Base-by-base conservation (phyloP, 2,329 filamentous ascomycete genomes). In the Shiraia sp. region DNA sequence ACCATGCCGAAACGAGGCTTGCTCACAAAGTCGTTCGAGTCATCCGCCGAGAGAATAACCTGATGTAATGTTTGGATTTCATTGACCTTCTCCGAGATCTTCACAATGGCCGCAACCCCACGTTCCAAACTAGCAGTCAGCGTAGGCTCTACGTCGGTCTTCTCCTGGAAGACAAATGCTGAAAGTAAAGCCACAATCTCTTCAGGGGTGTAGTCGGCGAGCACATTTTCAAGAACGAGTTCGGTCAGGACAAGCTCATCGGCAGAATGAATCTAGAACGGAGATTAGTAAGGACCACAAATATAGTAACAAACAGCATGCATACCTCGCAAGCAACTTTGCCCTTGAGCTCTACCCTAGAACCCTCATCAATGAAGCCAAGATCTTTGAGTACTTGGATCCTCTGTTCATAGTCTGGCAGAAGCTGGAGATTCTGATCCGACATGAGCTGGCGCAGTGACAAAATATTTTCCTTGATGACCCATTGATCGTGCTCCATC, bases 231-330 rank as follows among this genome's bases (percentile, higher is more conserved):
- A 13, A 99, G 83, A 33, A 99, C 90, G 5, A 97, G 81, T 68
- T 99, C 93, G 0, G 93, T 99, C 13, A 99, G 81, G 1, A 99
- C 92, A 0, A 99, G 80, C 70, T 99, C 93, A 65, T 97, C 92
- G 13, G 91, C 91, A 0, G 92, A 96, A 71, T 97, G 93, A 46
- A 99, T 92, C 74, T 80, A 50, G 9, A 19, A 9, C 22, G 29
- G 19, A 17, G 6, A 22, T 52, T 32, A 53, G 47, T 22, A 28
- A 29, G 25, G n/a, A n/a, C n/a, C n/a, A n/a, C n/a, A n/a, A n/a
- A n/a, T n/a, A n/a, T n/a, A n/a, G n/a, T n/a, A n/a, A n/a, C n/a
- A n/a, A n/a, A n/a, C n/a, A n/a, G n/a, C 28, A 32, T 25, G 13
- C 66, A 52, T 65, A 79, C 77, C 71, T 99, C 93, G 72, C 93